Percentiles rank a stretch among this genome's conserved stretches.
Conservation (phyloP, 2,329 filamentous ascomycete genomes). For the Mycosphaerelloides madeirae region DNA sequence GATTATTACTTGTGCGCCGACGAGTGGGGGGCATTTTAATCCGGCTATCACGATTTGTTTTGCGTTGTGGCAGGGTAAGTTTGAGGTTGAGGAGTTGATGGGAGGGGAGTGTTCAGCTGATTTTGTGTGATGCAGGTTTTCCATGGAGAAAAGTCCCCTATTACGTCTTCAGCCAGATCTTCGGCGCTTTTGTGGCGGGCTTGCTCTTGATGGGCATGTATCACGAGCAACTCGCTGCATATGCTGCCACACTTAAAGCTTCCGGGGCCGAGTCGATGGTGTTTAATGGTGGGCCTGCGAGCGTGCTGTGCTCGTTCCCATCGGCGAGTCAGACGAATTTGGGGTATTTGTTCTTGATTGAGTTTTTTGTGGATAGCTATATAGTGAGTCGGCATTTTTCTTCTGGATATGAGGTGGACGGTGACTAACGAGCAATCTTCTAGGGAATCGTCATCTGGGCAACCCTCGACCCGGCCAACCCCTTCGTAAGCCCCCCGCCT, state of each 20-base stretch:
- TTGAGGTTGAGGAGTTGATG: neutral
- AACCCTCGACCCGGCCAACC: constrained; percentile 54
- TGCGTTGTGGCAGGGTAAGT: constrained; percentile 49
- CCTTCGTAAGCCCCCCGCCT: constrained; percentile 37
- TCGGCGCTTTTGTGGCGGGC: constrained; percentile 53
- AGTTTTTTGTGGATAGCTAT: constrained; percentile 56
- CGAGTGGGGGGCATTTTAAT: constrained; percentile 42
- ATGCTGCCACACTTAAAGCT: constrained; percentile 37
- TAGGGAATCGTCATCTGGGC: constrained; percentile 55
- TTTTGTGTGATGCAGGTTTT: constrained; percentile 39
- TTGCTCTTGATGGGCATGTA: constrained; percentile 55
- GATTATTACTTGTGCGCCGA: constrained; percentile 53
- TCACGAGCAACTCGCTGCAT: constrained; percentile 46
- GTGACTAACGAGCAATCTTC: neutral
- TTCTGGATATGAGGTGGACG: neutral
- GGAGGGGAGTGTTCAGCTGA: neutral
- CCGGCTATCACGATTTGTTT: constrained; percentile 38
- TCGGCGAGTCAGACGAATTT: constrained; percentile 48
- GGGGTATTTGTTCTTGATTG: constrained; percentile 55
- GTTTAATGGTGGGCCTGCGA: constrained; percentile 49
- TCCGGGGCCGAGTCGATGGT: constrained; percentile 36
- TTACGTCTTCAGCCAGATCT: constrained; percentile 54
- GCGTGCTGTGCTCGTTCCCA: constrained; percentile 54
- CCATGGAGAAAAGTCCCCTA: constrained; percentile 55
- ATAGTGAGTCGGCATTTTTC: constrained; percentile 37